Evolutionary conservation across 495 filamentous ascomycete genomes (phyloP), one percentile per base, ranked within the genome.

Genomic region (Rhypophila decipiens): DNA sequence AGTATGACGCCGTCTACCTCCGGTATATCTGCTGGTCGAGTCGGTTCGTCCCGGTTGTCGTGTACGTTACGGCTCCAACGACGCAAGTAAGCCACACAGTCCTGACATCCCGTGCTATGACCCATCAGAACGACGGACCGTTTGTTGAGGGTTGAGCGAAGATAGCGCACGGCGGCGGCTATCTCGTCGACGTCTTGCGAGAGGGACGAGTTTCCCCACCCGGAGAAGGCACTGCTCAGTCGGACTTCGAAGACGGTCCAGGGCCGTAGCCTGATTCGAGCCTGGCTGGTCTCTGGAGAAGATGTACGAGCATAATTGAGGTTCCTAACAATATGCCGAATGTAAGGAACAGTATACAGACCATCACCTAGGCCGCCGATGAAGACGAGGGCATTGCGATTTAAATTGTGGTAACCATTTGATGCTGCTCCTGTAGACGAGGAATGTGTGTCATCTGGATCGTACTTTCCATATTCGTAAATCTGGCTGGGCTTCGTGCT

Each of bases 291-390:
- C n/a, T n/a, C n/a, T n/a, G n/a, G n/a, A n/a, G n/a, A n/a, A n/a
- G n/a, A n/a, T n/a, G n/a, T n/a, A n/a, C n/a, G n/a, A 4, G 68
- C 59, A 40, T 61, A 73, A 38, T 46, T 36, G 5, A 13, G 12
- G 2, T 13, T 17, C 57, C 36, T 24, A 34, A 37, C 0, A 19
- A 96, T 55, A 3, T 71, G 67, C 71, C 84, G 90, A 13, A 72
- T 71, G 31, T 79, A 68, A 18, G 82, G 79, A 0, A 90, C 72
- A 0, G 84, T 87, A 47, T 80, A 73, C 37, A 90, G 75, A 17
- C 86, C 87, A 68, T 95, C 90, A 39, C 79, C 83, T 36, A 98
- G 78, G 18, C 93, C 91, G 51, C 83, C 84, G 43, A 96, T 74
- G 68, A 93, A 95, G 54, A 98, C 67, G 21, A 96, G 69, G 19